A percentile compares a stretch with the other conserved stretches of the same genome.
These are phyloP conservation scores for Plasmodium adleri DNA, from an alignment of 169 alveolate genomes.

Conservation along the genomic window DNA sequence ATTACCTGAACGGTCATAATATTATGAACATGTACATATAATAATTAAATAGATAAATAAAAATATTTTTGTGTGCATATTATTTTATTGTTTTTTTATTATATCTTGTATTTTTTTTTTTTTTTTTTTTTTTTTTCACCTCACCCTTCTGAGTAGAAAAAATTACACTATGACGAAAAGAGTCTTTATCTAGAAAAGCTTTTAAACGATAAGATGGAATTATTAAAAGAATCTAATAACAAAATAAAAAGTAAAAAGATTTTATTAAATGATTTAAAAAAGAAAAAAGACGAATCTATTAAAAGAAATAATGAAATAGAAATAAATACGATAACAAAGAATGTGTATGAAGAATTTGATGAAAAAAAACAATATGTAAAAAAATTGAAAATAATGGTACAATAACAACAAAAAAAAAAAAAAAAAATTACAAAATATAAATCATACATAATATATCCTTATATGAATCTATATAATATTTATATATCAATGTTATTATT, in stretches of 20 bases:
- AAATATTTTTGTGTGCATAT: too few species aligned
- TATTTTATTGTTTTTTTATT: too few species aligned
- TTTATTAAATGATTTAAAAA: constrained; percentile 33
- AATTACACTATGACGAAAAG: constrained; percentile 65
- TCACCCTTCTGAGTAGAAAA: constrained; percentile 14
- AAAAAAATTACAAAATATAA: too few species aligned
- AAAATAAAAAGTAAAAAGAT: constrained; percentile 20
- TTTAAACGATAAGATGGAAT: constrained; percentile 22
- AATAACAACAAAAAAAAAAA: too few species aligned
- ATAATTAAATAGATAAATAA: too few species aligned
- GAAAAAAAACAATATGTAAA: constrained; percentile 26
- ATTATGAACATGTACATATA: too few species aligned
- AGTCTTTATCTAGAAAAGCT: constrained; percentile 21
- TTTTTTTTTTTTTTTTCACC: not conserved
- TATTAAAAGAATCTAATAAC: constrained; percentile 24
- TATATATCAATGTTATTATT: not conserved
- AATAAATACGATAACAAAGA: constrained; percentile 19
- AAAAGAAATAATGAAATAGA: constrained; percentile 38
- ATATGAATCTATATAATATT: too few species aligned
- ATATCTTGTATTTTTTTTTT: not conserved
- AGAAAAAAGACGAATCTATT: constrained; percentile 60
- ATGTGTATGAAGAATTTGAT: constrained; percentile 38
- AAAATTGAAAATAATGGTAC: constrained; percentile 31
- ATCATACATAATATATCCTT: too few species aligned
- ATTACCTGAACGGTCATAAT: not conserved